Percentiles rank a stretch among this genome's conserved stretches.
Conservation (phyloP, 176 grass and related monocot species). For the Avena sativa region DNA sequence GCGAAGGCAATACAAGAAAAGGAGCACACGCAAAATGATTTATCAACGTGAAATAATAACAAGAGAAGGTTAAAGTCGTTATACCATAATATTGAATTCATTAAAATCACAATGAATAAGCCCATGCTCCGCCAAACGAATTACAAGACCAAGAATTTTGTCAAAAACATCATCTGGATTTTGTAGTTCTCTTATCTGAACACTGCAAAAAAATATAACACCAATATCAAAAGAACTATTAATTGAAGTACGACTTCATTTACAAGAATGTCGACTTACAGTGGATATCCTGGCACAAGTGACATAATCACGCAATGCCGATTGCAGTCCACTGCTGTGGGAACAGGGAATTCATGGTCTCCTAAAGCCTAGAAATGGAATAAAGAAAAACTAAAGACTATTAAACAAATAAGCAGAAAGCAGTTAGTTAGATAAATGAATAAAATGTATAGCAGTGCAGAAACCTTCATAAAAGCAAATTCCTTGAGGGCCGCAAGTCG, state of each 20-base stretch:
- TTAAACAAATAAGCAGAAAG: conserved; percentile 2
- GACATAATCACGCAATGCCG: conserved; percentile 96
- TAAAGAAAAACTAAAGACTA: background rate
- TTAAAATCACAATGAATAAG: conserved; percentile 99
- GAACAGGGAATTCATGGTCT: conserved; percentile 88
- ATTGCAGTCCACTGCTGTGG: conserved; percentile 86
- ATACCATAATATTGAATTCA: conserved; percentile 99
- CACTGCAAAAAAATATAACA: conserved; percentile 55
- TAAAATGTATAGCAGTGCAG: background rate
- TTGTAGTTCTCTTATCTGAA: conserved; percentile 82
- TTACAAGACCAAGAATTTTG: conserved; percentile 74
- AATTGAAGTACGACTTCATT: conserved; percentile 20
- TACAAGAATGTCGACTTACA: conserved; percentile 53
- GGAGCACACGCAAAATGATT: background rate
- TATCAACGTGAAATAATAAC: background rate
- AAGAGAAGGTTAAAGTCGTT: conserved; percentile 3
- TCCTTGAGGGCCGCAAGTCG: conserved; percentile 86
- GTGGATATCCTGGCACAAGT: conserved; percentile 89
- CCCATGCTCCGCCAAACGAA: conserved; percentile 95
- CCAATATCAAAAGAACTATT: background rate
- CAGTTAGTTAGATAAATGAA: background rate
- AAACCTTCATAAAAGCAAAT: conserved; percentile 96
- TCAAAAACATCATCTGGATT: conserved; percentile 91
- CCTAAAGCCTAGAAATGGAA: conserved; percentile 71
- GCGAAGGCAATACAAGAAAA: background rate